Conservation (phyloP, 1,284 basidiomycete genomes). For the Entoloma clypeatum region DNA sequence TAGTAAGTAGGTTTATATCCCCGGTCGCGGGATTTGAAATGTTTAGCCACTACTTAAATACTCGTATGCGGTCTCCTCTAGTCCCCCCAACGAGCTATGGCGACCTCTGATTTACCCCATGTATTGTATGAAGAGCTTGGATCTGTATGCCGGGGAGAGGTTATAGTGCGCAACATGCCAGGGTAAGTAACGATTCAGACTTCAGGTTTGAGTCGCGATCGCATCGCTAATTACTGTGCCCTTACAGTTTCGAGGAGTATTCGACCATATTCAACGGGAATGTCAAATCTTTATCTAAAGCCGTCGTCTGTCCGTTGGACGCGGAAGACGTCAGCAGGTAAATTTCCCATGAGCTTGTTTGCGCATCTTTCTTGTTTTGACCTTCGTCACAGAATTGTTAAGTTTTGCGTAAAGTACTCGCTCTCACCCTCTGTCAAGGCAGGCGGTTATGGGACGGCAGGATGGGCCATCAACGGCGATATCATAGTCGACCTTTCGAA, state of each 20-base stretch:
- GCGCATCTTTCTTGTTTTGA: conserved; percentile 9
- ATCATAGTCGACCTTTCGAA: conserved; percentile 76
- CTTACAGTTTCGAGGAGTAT: conserved; percentile 55
- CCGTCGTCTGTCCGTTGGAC: conserved; percentile 66
- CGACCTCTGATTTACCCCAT: conserved; percentile 18
- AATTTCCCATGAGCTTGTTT: conserved; percentile 24
- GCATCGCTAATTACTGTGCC: conserved; percentile 1
- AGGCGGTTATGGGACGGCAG: conserved; percentile 85
- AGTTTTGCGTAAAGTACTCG: conserved; percentile 64
- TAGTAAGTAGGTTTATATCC: too few species aligned
- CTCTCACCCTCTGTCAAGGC: conserved; percentile 83
- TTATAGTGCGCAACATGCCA: conserved; percentile 41
- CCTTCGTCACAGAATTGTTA: conserved; percentile 46
- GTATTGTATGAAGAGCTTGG: conserved; percentile 39
- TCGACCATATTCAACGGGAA: conserved; percentile 78
- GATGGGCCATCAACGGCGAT: conserved; percentile 83
- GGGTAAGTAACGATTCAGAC: conserved; percentile 36
- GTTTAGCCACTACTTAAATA: too few species aligned
- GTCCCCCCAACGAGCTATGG: conserved; percentile 21
- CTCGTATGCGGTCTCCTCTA: conserved; percentile 8
- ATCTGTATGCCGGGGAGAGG: conserved; percentile 42
- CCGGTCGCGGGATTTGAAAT: too few species aligned
- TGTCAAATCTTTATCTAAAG: conserved; percentile 53
- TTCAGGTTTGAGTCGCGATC: conserved; percentile 2
- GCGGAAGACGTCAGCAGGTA: conserved; percentile 74